Percentiles rank a stretch among this genome's conserved stretches.
phyloP scores from a whole-genome alignment of 2,329 filamentous ascomycete genomes.

The Alternaria hordeiaustralica region DNA sequence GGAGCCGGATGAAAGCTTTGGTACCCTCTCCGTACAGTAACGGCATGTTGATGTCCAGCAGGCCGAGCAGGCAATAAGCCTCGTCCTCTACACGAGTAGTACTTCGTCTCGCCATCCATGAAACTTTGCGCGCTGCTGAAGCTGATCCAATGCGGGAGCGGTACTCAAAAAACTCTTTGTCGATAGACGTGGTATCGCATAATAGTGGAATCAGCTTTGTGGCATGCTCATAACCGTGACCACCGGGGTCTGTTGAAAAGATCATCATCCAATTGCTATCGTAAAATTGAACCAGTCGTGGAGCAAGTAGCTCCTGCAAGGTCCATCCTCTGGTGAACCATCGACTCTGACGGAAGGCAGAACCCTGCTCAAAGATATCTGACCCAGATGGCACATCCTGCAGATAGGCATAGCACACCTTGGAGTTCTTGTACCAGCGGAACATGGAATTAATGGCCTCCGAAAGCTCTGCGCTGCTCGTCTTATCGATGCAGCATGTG shows the following conservation, averaged over 20 bases:
- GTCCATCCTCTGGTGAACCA: background rate
- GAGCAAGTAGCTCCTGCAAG: background rate
- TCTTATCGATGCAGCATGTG: background rate
- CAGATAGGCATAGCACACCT: background rate
- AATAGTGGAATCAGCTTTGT: too few species aligned
- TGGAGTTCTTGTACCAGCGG: background rate
- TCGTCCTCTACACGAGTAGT: background rate
- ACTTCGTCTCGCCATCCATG: background rate
- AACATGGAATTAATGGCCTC: background rate
- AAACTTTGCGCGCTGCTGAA: background rate
- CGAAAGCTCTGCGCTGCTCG: background rate
- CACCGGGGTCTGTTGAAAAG: background rate
- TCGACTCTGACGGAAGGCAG: background rate
- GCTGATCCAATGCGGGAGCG: too few species aligned
- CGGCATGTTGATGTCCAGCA: background rate
- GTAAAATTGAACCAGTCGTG: background rate
- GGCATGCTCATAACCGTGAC: too few species aligned
- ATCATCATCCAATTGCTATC: background rate
- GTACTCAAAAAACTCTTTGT: too few species aligned
- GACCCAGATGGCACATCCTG: background rate
- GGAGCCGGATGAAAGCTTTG: background rate
- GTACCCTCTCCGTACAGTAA: background rate
- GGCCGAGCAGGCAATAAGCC: background rate
- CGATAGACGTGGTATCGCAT: background rate
- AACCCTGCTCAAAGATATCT: fast-evolving